A percentile compares a stretch with the other conserved stretches of the same genome.
These are phyloP conservation scores for Penicillium turbatum DNA, from an alignment of 495 filamentous ascomycete genomes.

Conservation along the genomic window DNA sequence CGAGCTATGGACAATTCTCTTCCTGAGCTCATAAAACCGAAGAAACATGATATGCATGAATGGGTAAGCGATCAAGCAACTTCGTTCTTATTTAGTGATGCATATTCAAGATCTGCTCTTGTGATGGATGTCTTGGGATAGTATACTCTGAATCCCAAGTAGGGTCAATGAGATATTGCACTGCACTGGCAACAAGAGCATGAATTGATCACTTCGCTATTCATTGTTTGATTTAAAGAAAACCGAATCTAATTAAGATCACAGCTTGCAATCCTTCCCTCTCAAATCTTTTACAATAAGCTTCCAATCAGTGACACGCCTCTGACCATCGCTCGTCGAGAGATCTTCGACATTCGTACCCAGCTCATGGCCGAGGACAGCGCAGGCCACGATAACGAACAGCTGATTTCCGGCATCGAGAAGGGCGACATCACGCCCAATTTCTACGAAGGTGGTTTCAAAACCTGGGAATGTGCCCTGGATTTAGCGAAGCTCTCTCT, in stretches of 20 bases:
- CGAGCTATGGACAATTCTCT: conserved; percentile 17
- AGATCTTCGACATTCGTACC: conserved; percentile 88
- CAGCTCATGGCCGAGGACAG: conserved; percentile 90
- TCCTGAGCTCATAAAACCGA: conserved; percentile 33
- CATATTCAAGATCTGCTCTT: conserved; percentile 5
- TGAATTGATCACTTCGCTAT: background rate
- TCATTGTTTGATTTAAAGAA: conserved; percentile 32
- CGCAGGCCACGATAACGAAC: conserved; percentile 39
- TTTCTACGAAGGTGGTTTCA: conserved; percentile 97
- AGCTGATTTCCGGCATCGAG: conserved; percentile 56
- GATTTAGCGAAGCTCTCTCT: conserved; percentile 68
- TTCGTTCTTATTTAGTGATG: background rate
- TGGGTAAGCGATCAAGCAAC: conserved; percentile 36
- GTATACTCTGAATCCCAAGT: background rate
- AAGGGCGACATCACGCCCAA: conserved; percentile 82
- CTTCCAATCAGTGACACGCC: conserved; percentile 47
- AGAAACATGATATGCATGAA: conserved; percentile 41
- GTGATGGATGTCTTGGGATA: conserved; percentile 29
- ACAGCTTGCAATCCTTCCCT: conserved; percentile 66
- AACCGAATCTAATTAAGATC: conserved; percentile 45
- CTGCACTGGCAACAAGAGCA: background rate
- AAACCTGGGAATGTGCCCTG: conserved; percentile 94
- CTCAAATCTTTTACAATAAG: conserved; percentile 69
- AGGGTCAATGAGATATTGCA: background rate
- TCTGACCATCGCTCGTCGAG: conserved; percentile 68